Evolutionary conservation across 305 asterid genomes (phyloP).

Genomic region (Striga hermonthica): DNA sequence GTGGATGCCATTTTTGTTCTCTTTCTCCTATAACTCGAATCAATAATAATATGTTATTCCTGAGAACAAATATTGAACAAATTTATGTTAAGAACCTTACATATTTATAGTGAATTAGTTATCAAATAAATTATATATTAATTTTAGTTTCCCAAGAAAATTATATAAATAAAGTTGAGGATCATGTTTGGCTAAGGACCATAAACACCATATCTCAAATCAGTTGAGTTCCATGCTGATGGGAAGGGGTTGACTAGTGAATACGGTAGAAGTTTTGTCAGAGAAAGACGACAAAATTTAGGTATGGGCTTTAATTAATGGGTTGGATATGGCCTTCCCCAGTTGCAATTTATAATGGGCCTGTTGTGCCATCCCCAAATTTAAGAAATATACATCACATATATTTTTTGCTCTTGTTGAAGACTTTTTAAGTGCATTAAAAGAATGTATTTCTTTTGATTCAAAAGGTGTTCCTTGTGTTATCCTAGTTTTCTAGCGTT

Average conservation of each 20-base stretch:
- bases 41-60: conserved; percentile 1
- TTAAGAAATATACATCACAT: too few relatives aligned
- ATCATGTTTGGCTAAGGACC: conserved; percentile 19
- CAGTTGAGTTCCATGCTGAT: conserved; percentile 28
- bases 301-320: conserved; percentile 34
- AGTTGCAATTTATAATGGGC: conserved; percentile 18
- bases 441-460: too few relatives aligned
- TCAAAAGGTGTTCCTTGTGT: too few relatives aligned
- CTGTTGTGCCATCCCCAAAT: too few relatives aligned
- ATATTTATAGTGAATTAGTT: conserved; percentile 35
- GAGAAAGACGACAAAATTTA: conserved; percentile 19
- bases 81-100: conserved; percentile 18
- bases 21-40: not conserved
- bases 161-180: conserved; percentile 13
- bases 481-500: too few relatives aligned
- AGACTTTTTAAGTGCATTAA: too few relatives aligned
- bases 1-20: conserved; percentile 51
- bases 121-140: not conserved
- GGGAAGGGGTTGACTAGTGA: conserved; percentile 14
- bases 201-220: conserved; percentile 10
- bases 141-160: conserved; percentile 46
- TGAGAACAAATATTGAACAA: conserved; percentile 13
- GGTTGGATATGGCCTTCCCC: conserved; percentile 34
- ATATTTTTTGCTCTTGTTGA: too few relatives aligned
- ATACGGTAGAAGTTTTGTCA: not conserved